Base-by-base conservation (phyloP, 2,329 filamentous ascomycete genomes). In the Curvularia sp. region DNA sequence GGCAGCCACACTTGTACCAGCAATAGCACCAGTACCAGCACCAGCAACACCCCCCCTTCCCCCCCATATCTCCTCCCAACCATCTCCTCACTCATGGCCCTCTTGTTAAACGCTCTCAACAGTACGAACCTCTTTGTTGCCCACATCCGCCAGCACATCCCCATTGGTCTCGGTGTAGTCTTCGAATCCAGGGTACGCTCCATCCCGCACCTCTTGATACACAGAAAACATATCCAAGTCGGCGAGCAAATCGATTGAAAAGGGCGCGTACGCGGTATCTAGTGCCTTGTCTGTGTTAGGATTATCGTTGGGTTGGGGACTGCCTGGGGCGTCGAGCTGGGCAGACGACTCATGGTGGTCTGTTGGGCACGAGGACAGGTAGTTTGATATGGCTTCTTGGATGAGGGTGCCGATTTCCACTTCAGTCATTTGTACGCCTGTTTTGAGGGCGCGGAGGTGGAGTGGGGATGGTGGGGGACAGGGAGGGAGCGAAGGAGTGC, bases 321-420 rank as follows among this genome's bases (percentile, higher is more conserved):
- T 34, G 5, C 12, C 28, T 3, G 15, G 12, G 25, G n/a, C 9
- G 19, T 19, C 4, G 50, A 0, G 10, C 9, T 25, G 21, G 7
- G 30, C 1, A 1, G n/a, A 38, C 3, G 27, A 23, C 5, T 21
- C 18, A n/a, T n/a, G n/a, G n/a, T n/a, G n/a, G n/a, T n/a, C n/a
- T n/a, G n/a, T n/a, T n/a, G n/a, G 19, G 45, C 45, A 21, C 15
- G 28, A 13, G 10, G 18, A 25, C 25, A 48, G 48, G 25, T 45
- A 49, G 34, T n/a, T 23, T 3, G 13, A 15, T 21, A 50, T 39
- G 10, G 15, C 9, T 7, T 43, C 4, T 10, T 38, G 19, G 28
- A 43, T 49, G n/a, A 9, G 6, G 8, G 21, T 15, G 12, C 52
- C 36, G 28, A 19, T 9, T 30, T 59, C 52, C n/a, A 55, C 27